phyloP scores from a whole-genome alignment of 2,329 filamentous ascomycete genomes.

The Colletotrichum echinochloae region DNA sequence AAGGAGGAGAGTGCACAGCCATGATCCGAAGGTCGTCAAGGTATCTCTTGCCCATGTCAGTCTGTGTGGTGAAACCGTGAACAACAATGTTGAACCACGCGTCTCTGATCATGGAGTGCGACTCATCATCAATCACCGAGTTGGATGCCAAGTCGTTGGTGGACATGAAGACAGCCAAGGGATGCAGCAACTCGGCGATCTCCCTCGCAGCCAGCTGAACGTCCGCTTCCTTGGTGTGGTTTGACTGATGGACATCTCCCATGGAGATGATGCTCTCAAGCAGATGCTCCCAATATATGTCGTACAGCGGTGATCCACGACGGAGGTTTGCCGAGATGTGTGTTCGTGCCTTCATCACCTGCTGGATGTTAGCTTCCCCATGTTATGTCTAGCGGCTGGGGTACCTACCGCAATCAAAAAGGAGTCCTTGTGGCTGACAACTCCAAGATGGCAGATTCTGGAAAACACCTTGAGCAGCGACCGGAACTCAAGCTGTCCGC shows the following conservation, averaged over 20 bases:
- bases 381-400: neutral
- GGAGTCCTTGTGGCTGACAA: constrained; percentile 74
- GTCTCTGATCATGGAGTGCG: constrained; percentile 81
- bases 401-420: constrained; percentile 77
- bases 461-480: constrained; percentile 87
- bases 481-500: constrained; percentile 85
- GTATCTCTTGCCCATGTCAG: constrained; percentile 78
- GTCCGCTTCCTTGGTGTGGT: constrained; percentile 80
- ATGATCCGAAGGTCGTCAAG: constrained; percentile 83
- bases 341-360: constrained; percentile 82
- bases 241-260: constrained; percentile 83
- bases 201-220: constrained; percentile 86
- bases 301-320: constrained; percentile 79
- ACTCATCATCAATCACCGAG: constrained; percentile 71
- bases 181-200: constrained; percentile 87
- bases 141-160: constrained; percentile 67
- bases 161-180: constrained; percentile 87
- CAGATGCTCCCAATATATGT: constrained; percentile 85
- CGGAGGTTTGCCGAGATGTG: constrained; percentile 79
- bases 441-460: constrained; percentile 78
- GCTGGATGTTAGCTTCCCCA: neutral
- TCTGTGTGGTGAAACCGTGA: constrained; percentile 86
- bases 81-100: constrained; percentile 99
- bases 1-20: constrained; percentile 85
- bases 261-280: constrained; percentile 90